Evolutionary conservation across 2,329 filamentous ascomycete species (phyloP).

Genomic region (Rhynchosporium agropyri): DNA sequence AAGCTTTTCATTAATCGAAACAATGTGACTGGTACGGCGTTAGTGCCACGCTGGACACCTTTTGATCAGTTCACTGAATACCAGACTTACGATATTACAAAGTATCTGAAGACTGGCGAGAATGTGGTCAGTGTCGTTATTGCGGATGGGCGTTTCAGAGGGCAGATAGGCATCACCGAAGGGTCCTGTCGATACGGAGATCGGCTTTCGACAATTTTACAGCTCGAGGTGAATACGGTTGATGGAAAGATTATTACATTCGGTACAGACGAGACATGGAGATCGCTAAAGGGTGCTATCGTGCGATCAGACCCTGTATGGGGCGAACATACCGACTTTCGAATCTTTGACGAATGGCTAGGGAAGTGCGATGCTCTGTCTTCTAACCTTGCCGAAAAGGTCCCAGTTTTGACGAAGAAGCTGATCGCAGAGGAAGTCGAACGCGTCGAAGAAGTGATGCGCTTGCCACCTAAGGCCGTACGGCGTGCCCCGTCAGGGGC

Average conservation of each 20-base stretch:
- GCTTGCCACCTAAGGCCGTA: conserved; percentile 41
- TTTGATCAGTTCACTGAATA: conserved; percentile 54
- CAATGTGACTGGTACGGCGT: conserved; percentile 34
- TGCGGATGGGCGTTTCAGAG: conserved; percentile 54
- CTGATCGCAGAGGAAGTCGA: conserved; percentile 46
- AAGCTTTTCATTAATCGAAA: conserved; percentile 43
- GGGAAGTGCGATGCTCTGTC: conserved; percentile 26
- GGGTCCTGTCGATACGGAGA: conserved; percentile 45
- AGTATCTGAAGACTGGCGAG: conserved; percentile 42
- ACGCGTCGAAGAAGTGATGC: conserved; percentile 46
- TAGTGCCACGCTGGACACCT: conserved; percentile 47
- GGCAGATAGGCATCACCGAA: conserved; percentile 43
- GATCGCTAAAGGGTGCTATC: too few species aligned
- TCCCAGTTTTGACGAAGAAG: conserved; percentile 27
- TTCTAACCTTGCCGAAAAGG: neutral
- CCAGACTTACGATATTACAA: conserved; percentile 54
- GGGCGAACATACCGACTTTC: too few species aligned
- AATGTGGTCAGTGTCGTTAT: conserved; percentile 49
- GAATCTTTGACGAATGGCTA: too few species aligned
- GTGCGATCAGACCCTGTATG: too few species aligned
- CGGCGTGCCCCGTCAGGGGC: too few species aligned
- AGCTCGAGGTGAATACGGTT: conserved; percentile 42
- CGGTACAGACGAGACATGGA: too few species aligned
- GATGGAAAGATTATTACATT: too few species aligned
- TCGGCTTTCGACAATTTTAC: conserved; percentile 44